These are phyloP conservation scores for Teratosphaeriaceae sp. DNA, from an alignment of 2,329 filamentous ascomycete genomes.

Conservation along the genomic window DNA sequence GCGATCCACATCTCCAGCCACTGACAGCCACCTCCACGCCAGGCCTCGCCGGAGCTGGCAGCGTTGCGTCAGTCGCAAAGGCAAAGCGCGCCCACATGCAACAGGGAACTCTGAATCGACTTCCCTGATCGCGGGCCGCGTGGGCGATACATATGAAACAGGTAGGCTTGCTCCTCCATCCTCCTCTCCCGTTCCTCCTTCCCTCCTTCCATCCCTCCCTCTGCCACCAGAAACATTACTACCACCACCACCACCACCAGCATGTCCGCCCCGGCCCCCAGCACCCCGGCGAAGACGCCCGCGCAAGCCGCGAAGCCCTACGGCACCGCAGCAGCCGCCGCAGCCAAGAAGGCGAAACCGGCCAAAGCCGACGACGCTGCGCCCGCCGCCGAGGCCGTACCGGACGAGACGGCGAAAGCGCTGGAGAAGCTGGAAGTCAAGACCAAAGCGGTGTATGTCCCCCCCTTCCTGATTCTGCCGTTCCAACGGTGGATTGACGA, in stretches of 20 bases:
- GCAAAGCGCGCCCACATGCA: background rate
- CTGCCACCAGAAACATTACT: too few species aligned
- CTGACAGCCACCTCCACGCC: constrained; percentile 2
- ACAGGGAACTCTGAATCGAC: background rate
- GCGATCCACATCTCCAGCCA: background rate
- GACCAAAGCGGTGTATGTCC: constrained; percentile 23
- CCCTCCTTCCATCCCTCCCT: background rate
- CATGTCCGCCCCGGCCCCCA: background rate
- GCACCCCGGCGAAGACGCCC: constrained; percentile 2
- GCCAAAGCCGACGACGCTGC: background rate
- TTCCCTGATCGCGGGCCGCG: background rate
- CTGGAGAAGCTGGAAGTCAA: constrained; percentile 25
- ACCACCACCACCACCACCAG: too few species aligned
- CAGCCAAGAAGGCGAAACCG: constrained; percentile 2
- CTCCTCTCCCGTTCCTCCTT: background rate
- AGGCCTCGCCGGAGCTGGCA: background rate
- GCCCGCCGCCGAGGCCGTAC: constrained; percentile 10
- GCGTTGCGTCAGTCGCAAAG: constrained; percentile 2
- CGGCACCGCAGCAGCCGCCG: constrained; percentile 6
- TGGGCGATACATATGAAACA: background rate
- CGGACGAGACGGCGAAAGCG: constrained; percentile 20
- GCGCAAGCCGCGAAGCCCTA: constrained; percentile 8
- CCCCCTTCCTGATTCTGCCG: constrained; percentile 13
- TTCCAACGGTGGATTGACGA: too few species aligned
- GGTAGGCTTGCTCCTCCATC: background rate